These are phyloP conservation scores for Penicillium frequentans DNA, from an alignment of 2,329 filamentous ascomycete genomes.

Conservation along the genomic window DNA sequence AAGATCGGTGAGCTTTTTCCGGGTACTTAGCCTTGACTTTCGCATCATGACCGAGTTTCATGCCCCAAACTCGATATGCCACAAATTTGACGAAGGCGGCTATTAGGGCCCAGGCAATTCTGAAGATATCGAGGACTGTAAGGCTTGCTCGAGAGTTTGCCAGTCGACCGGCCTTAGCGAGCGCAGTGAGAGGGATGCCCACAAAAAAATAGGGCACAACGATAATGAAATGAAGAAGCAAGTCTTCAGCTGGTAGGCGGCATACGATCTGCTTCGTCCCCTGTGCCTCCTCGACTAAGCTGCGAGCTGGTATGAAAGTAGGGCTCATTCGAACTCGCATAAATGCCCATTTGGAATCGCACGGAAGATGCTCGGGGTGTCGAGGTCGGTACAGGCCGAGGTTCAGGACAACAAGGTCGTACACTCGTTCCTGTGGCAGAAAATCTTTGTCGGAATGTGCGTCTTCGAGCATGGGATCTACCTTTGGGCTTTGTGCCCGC, in stretches of 20 bases:
- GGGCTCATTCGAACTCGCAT: not conserved
- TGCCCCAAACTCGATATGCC: not conserved
- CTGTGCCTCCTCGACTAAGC: not conserved
- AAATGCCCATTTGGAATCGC: not conserved
- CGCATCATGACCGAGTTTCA: not conserved
- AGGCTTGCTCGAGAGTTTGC: constrained; percentile 7
- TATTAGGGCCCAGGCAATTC: constrained; percentile 2
- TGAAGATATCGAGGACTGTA: constrained; percentile 3
- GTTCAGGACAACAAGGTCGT: not conserved
- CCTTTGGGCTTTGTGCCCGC: not conserved
- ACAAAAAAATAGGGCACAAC: constrained; percentile 13
- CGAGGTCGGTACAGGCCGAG: constrained; percentile 2
- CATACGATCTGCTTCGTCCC: not conserved
- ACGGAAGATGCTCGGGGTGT: not conserved
- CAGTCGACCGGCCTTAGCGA: constrained; percentile 5
- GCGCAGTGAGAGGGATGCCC: constrained; percentile 2
- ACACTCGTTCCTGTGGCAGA: not conserved
- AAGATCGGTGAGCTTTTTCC: not conserved
- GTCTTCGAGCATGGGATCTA: not conserved
- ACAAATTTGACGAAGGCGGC: not conserved
- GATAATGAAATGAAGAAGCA: constrained; percentile 14
- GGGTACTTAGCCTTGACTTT: not conserved
- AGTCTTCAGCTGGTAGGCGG: constrained; percentile 5
- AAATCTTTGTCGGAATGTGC: not conserved
- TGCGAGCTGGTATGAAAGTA: not conserved